These are phyloP conservation scores for Cicer cuneatum DNA, from an alignment of 306 rosid genomes.

Conservation along the genomic window DNA sequence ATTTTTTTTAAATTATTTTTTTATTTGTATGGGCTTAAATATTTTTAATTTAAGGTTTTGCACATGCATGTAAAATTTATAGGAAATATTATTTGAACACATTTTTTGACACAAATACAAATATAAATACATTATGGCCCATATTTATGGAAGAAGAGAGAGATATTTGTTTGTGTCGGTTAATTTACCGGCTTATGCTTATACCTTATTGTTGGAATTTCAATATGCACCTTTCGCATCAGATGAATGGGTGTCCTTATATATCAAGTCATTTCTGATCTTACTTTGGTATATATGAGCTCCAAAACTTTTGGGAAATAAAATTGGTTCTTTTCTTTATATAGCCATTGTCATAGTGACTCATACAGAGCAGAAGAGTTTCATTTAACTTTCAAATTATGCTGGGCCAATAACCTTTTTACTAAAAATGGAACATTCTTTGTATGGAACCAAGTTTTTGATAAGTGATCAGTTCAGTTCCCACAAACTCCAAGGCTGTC, in stretches of 20 bases:
- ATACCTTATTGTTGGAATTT: constrained; percentile 4
- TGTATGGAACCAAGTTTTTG: constrained; percentile 31
- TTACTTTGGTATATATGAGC: not conserved
- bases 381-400: constrained; percentile 24
- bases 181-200: constrained; percentile 4
- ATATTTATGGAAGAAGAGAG: no score
- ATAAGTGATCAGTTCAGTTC: not conserved
- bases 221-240: constrained; percentile 38
- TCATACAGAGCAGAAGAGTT: not conserved
- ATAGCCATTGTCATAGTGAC: constrained; percentile 15
- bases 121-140: no score
- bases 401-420: constrained; percentile 40
- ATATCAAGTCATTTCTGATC: not conserved
- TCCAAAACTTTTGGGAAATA: constrained; percentile 31
- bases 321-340: constrained; percentile 45
- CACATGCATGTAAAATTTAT: no score
- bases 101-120: no score
- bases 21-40: no score
- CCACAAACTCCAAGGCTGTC: not conserved
- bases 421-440: constrained; percentile 37
- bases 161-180: not conserved
- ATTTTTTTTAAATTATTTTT: no score
- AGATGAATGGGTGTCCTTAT: not conserved
- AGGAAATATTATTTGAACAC: no score
- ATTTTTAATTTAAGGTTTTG: no score